phyloP scores from a whole-genome alignment of 1,284 basidiomycete genomes.

The Boletus semigastroideus region DNA sequence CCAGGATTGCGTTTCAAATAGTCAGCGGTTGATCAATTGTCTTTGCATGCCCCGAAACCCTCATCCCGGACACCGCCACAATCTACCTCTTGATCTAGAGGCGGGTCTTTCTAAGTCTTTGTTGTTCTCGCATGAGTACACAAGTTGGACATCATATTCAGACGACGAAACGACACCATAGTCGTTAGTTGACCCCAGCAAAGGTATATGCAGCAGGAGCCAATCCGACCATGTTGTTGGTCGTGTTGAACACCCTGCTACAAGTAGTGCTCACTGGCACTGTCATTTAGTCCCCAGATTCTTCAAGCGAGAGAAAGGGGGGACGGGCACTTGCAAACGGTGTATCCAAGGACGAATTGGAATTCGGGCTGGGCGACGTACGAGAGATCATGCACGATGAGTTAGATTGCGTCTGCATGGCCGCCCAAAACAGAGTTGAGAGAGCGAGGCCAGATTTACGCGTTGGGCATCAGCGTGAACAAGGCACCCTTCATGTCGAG shows the following conservation, averaged over 20 bases:
- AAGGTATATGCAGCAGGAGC: conserved; percentile 32
- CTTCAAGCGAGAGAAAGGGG: background rate
- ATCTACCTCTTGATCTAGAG: no score
- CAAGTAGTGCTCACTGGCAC: conserved; percentile 46
- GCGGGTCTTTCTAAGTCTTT: no score
- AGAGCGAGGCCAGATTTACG: conserved; percentile 52
- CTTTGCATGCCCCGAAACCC: no score
- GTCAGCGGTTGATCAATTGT: no score
- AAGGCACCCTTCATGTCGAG: conserved; percentile 35
- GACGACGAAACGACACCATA: no score
- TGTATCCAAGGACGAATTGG: conserved; percentile 2
- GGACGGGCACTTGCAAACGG: conserved; percentile 17
- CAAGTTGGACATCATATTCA: no score
- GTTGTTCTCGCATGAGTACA: no score
- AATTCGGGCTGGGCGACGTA: conserved; percentile 5
- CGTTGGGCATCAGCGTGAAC: conserved; percentile 43
- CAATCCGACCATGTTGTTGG: conserved; percentile 43
- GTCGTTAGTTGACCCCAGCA: background rate
- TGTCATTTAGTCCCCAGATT: conserved; percentile 1
- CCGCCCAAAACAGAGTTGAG: conserved; percentile 45
- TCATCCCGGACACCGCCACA: no score
- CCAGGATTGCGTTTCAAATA: no score
- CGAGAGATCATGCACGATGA: conserved; percentile 38
- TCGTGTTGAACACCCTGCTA: conserved; percentile 48
- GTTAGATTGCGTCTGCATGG: conserved; percentile 40